Evolutionary conservation across 2,329 filamentous ascomycete species (phyloP).

Genomic region (Verticillium zaregamsianum): DNA sequence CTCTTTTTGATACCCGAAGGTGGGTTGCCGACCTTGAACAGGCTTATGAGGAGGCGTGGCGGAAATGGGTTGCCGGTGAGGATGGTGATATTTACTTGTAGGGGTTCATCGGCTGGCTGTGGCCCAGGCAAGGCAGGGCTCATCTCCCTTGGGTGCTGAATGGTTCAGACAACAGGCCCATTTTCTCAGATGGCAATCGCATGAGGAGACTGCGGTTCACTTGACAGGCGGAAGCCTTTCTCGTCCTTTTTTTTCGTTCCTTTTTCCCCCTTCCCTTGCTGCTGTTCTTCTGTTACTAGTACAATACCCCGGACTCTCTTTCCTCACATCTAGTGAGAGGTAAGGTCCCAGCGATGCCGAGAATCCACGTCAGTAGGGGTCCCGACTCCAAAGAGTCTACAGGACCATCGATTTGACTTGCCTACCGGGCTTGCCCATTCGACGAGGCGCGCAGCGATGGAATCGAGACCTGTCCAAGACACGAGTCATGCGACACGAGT

Average conservation of each 20-base stretch:
- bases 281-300: neutral
- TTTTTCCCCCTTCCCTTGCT: neutral
- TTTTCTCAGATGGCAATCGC: neutral
- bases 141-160: neutral
- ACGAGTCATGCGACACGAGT: neutral
- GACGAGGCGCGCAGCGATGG: neutral
- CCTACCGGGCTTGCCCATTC: neutral
- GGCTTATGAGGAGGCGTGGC: slow-evolving; percentile 87
- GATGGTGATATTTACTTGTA: slow-evolving; percentile 89
- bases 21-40: slow-evolving; percentile 90
- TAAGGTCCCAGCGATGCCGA: slow-evolving; percentile 10
- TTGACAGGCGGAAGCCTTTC: neutral
- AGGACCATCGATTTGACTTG: neutral
- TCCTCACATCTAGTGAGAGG: slow-evolving; percentile 9
- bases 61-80: slow-evolving; percentile 77
- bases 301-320: slow-evolving; percentile 13
- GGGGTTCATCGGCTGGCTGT: slow-evolving; percentile 2
- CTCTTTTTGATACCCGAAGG: slow-evolving; percentile 82
- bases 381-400: neutral
- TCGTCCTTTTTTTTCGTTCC: neutral
- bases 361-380: neutral
- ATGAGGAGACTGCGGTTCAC: neutral
- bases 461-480: neutral
- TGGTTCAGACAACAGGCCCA: neutral
- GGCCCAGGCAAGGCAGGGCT: neutral